These are phyloP conservation scores for Plasmopara halstedii DNA, from an alignment of 352 stramenopile species.

Conservation along the genomic window DNA sequence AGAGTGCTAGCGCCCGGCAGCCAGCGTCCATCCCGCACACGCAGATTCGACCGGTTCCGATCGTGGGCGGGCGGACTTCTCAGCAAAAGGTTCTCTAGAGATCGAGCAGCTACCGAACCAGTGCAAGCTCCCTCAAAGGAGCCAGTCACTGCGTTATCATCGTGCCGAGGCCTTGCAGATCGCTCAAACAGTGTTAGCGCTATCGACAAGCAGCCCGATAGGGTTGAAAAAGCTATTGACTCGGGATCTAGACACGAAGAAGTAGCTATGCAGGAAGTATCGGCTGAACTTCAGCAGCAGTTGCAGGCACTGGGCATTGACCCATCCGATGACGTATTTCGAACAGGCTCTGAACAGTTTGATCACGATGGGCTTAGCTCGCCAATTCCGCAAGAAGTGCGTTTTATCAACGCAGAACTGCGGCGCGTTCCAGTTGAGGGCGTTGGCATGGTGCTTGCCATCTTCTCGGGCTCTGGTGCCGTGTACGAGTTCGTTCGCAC, in stretches of 20 bases:
- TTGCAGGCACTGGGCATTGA: slow-evolving; percentile 76
- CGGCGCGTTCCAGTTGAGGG: slow-evolving; percentile 67
- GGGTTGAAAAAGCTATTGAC: background rate
- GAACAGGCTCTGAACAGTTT: slow-evolving; percentile 64
- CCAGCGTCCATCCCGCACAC: slow-evolving; percentile 16
- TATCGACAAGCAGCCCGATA: slow-evolving; percentile 2
- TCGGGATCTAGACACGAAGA: slow-evolving; percentile 1
- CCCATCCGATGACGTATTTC: slow-evolving; percentile 74
- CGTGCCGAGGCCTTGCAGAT: slow-evolving; percentile 1
- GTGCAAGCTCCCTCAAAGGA: slow-evolving; percentile 2
- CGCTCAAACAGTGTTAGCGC: slow-evolving; percentile 7
- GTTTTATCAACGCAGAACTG: slow-evolving; percentile 82
- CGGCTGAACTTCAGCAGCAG: slow-evolving; percentile 67
- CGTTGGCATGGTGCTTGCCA: slow-evolving; percentile 61
- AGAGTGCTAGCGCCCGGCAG: slow-evolving; percentile 11
- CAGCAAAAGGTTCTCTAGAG: slow-evolving; percentile 4
- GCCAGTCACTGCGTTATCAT: background rate
- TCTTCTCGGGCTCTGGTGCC: slow-evolving; percentile 74
- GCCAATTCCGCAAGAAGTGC: slow-evolving; percentile 79
- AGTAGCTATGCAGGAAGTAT: slow-evolving; percentile 43
- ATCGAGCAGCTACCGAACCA: slow-evolving; percentile 19
- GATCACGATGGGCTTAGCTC: slow-evolving; percentile 75
- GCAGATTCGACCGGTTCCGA: slow-evolving; percentile 24
- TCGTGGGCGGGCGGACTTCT: slow-evolving; percentile 23
- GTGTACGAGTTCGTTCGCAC: slow-evolving; percentile 84